Conservation (phyloP, 805 yeast species). For the Kazachstania martiniae region DNA sequence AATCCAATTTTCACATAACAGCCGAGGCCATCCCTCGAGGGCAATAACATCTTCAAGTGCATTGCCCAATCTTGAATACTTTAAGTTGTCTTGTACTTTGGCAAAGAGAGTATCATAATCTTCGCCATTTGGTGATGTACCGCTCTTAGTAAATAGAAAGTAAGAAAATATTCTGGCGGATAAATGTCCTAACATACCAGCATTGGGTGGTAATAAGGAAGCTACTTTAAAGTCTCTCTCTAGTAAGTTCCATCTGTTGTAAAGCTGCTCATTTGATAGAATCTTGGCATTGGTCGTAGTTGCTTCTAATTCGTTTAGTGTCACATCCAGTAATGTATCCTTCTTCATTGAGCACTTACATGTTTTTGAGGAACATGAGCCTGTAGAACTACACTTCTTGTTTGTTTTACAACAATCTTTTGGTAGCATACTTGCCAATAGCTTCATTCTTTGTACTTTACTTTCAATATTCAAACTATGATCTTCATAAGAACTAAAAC, state of each 20-base stretch:
- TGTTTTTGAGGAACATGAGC: not conserved
- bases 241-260: slow-evolving; percentile 68
- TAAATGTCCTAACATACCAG: slow-evolving; percentile 88
- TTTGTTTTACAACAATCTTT: slow-evolving; percentile 3
- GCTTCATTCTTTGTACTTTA: slow-evolving; percentile 23
- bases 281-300: slow-evolving; percentile 38
- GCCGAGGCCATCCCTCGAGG: slow-evolving; percentile 88
- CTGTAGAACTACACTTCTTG: slow-evolving; percentile 3
- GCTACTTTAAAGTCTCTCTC: slow-evolving; percentile 83
- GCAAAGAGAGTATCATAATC: slow-evolving; percentile 87
- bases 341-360: slow-evolving; percentile 9
- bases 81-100: slow-evolving; percentile 65
- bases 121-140: slow-evolving; percentile 37
- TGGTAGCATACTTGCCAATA: slow-evolving; percentile 19
- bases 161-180: slow-evolving; percentile 69
- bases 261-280: slow-evolving; percentile 65
- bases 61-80: slow-evolving; percentile 64
- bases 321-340: slow-evolving; percentile 15
- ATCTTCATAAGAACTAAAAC: slow-evolving; percentile 12
- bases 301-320: slow-evolving; percentile 36
- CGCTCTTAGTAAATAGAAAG: slow-evolving; percentile 66
- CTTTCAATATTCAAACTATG: slow-evolving; percentile 27
- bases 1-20: slow-evolving; percentile 86
- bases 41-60: slow-evolving; percentile 90
- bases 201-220: slow-evolving; percentile 84